Evolutionary conservation across 169 alveolate species (phyloP).

Genomic region (Plasmodium sp.): DNA sequence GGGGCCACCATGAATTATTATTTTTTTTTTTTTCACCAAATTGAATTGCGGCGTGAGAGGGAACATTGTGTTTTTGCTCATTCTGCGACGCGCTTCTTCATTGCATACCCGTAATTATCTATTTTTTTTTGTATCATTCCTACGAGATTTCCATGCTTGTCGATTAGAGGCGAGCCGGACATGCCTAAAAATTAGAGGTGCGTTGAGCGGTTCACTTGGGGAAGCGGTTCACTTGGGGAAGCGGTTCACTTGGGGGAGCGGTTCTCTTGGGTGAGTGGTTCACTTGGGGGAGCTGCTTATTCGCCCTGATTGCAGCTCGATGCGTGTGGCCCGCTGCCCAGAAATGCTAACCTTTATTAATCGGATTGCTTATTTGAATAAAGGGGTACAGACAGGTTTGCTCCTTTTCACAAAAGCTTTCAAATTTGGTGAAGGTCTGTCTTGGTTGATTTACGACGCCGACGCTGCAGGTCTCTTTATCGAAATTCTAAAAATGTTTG

Average conservation of each 20-base stretch:
- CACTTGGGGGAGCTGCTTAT: background rate
- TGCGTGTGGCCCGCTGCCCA: background rate
- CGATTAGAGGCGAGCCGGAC: constrained; percentile 69
- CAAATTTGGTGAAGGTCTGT: constrained; percentile 47
- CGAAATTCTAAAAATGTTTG: constrained; percentile 26
- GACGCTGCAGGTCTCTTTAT: constrained; percentile 42
- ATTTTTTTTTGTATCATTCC: constrained; percentile 73
- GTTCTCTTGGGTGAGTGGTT: too few species aligned
- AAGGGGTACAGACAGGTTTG: constrained; percentile 39
- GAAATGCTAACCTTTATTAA: constrained; percentile 57
- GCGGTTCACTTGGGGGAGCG: too few species aligned
- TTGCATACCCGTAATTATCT: constrained; percentile 61
- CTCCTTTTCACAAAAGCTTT: constrained; percentile 22
- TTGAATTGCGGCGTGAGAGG: background rate
- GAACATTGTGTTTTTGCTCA: background rate
- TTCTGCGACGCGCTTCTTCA: background rate
- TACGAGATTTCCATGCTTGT: constrained; percentile 48
- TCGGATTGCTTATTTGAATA: constrained; percentile 68
- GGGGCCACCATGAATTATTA: background rate
- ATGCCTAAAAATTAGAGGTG: constrained; percentile 28
- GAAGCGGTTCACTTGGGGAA: too few species aligned
- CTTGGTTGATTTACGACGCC: constrained; percentile 66
- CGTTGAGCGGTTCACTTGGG: background rate
- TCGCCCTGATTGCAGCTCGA: background rate
- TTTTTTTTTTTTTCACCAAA: background rate